phyloP scores from a whole-genome alignment of 1,284 basidiomycete genomes.

The Tremellales sp. region DNA sequence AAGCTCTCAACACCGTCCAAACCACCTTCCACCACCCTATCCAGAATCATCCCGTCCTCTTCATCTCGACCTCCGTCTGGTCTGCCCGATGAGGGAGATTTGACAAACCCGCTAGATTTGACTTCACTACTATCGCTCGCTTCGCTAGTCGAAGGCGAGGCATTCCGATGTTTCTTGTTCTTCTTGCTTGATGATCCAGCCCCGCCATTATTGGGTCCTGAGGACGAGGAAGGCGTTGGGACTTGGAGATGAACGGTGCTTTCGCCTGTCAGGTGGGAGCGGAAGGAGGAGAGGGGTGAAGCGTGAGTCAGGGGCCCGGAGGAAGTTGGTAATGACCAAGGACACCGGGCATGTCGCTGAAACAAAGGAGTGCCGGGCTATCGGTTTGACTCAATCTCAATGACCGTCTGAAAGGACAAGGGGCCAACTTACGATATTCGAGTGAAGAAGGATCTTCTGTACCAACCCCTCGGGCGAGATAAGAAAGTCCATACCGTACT shows the following conservation, averaged over 20 bases:
- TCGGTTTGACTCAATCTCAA: background rate
- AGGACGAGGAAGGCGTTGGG: too few species aligned
- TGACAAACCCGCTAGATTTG: too few species aligned
- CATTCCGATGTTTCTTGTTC: conserved; percentile 7
- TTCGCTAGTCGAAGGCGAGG: too few species aligned
- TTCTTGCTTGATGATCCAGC: too few species aligned
- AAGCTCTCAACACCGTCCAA: conserved; percentile 43
- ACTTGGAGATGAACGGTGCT: too few species aligned
- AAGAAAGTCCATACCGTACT: conserved; percentile 78
- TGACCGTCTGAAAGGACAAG: background rate
- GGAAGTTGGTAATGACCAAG: conserved; percentile 62
- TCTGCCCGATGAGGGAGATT: too few species aligned
- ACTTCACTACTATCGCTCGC: too few species aligned
- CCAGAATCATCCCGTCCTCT: conserved; percentile 68
- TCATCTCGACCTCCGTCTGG: conserved; percentile 9
- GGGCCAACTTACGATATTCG: conserved; percentile 68
- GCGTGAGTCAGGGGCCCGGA: conserved; percentile 20
- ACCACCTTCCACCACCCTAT: conserved; percentile 71
- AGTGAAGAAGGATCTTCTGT: conserved; percentile 77
- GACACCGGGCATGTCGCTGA: conserved; percentile 81
- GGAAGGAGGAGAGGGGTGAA: conserved; percentile 23
- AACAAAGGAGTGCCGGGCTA: conserved; percentile 82
- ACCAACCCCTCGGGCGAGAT: conserved; percentile 62
- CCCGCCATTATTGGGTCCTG: background rate
- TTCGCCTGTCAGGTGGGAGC: conserved; percentile 4